Conservation (phyloP, 2,329 filamentous ascomycete genomes). For the Colletotrichum spinosum region DNA sequence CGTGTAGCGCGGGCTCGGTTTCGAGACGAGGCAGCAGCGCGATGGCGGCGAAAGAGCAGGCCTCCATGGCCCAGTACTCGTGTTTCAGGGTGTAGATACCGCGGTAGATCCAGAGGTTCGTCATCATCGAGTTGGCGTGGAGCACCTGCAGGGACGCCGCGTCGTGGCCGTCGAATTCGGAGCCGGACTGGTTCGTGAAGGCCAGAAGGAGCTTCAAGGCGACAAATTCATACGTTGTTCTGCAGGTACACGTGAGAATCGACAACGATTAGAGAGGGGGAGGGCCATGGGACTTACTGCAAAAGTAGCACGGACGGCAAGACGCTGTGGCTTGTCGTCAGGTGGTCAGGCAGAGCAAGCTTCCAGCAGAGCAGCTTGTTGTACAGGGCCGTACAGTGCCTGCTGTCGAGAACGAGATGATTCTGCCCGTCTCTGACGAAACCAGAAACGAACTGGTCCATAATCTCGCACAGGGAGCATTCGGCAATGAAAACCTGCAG, state of each 20-base stretch:
- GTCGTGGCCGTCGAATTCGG: constrained; percentile 49
- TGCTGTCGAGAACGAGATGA: background rate
- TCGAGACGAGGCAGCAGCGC: constrained; percentile 1
- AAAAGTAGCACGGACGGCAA: constrained; percentile 2
- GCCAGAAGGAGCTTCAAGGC: constrained; percentile 15
- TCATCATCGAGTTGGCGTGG: constrained; percentile 38
- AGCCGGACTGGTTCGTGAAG: constrained; percentile 6
- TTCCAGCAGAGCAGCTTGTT: constrained; percentile 27
- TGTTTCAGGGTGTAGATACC: constrained; percentile 40
- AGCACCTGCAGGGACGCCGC: constrained; percentile 57
- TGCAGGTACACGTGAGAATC: background rate
- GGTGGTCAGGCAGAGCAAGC: constrained; percentile 1
- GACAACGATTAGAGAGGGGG: background rate
- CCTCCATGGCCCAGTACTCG: constrained; percentile 39
- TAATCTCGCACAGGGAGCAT: constrained; percentile 29
- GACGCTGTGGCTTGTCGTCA: constrained; percentile 10
- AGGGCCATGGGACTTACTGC: constrained; percentile 2
- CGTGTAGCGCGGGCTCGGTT: background rate
- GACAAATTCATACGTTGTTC: constrained; percentile 21
- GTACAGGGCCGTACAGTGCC: constrained; percentile 11
- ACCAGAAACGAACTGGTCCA: background rate
- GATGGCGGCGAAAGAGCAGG: constrained; percentile 9
- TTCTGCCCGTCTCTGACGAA: background rate
- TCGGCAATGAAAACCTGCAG: constrained; percentile 12
- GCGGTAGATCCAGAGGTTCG: constrained; percentile 42